phyloP scores from a whole-genome alignment of 2,329 filamentous ascomycete genomes.

The Neofusicoccum ribis region DNA sequence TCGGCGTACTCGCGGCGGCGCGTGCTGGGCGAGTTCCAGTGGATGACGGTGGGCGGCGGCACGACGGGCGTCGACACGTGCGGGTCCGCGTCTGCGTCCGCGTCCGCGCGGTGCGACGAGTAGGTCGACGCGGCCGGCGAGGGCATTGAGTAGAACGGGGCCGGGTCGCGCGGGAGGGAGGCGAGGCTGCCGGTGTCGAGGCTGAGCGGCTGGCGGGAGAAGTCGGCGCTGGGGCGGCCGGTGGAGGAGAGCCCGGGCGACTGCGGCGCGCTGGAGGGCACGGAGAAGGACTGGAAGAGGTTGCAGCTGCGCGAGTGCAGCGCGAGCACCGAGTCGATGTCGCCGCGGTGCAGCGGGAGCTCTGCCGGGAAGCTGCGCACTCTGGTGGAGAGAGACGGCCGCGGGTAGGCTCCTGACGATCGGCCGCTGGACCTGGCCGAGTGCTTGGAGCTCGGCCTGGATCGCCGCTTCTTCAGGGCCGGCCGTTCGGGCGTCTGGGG shows the following conservation, averaged over 20 bases:
- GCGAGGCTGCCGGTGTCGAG: not conserved
- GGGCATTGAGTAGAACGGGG: not conserved
- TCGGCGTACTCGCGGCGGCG: constrained; percentile 37
- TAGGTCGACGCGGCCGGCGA: constrained; percentile 2
- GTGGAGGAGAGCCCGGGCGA: constrained; percentile 7
- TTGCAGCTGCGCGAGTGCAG: constrained; percentile 41
- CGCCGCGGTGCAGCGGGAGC: constrained; percentile 27
- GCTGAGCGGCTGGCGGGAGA: not conserved
- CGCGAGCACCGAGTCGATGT: constrained; percentile 41
- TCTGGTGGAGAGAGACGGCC: constrained; percentile 4
- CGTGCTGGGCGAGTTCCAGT: constrained; percentile 40
- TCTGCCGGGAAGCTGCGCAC: constrained; percentile 36
- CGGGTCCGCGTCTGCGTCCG: not conserved
- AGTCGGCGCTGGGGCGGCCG: constrained; percentile 12
- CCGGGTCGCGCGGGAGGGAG: not conserved
- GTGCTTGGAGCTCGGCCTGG: constrained; percentile 17
- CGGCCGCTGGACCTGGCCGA: constrained; percentile 5
- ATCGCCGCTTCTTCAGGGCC: constrained; percentile 2
- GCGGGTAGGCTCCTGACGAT: not conserved
- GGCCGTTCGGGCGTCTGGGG: not conserved
- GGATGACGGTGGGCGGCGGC: constrained; percentile 33
- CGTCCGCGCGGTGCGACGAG: not conserved
- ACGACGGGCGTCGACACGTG: not conserved
- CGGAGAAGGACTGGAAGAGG: constrained; percentile 23
- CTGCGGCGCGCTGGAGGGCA: constrained; percentile 6